Base-by-base conservation (phyloP, 192 early-diverging fungal species). In the Coemansia javaensis region DNA sequence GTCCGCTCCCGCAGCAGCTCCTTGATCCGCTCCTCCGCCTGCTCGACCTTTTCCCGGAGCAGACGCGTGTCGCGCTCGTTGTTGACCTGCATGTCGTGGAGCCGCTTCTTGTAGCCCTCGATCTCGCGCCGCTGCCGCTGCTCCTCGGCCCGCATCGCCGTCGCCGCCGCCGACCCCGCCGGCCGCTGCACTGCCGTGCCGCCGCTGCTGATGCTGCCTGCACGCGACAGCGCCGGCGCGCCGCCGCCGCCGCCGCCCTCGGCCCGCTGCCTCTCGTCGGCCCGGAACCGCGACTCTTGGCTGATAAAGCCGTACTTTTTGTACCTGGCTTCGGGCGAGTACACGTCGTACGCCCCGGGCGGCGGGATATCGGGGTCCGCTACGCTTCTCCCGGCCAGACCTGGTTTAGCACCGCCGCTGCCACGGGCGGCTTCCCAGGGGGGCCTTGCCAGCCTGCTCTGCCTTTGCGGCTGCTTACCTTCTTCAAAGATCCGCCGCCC, bases 281-380 rank as follows among this genome's bases (percentile, higher is more conserved):
- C 32, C 31, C 50, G 43, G 51, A 75, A 75, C 32, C 71, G 37
- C 23, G 57, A 59, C 13, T 44, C 40, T 10, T 67, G 58, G 16
- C 33, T 58, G 28, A 75, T 12, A 15, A 66, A 67, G 11, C 64
- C 64, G 51, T 67, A 75, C 36, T 53, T 62, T 21, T 75, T 66
- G 49, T 75, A 62, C 13, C 41, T 42, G 18, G 48, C 47, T 13
- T 67, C 71, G 13, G 62, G 56, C 20, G 69, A 61, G 27, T 51
- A 27, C 13, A 61, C 57, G 24, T 73, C 57, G 35, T 73, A 73
- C 7, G 47, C 37, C 1, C 69, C 68, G 0, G 68, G 61, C 17
- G 60, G 56, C 17, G 68, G 68, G 32, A 64, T 64, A 48, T 72
- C 68, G 2, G 68, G 47, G 44, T 72, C 56, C 25, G 42, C 68